Evolutionary conservation across 1,284 basidiomycete species (phyloP), one percentile per base, ranked within the genome.

Genomic region (Boletus coffeatus): DNA sequence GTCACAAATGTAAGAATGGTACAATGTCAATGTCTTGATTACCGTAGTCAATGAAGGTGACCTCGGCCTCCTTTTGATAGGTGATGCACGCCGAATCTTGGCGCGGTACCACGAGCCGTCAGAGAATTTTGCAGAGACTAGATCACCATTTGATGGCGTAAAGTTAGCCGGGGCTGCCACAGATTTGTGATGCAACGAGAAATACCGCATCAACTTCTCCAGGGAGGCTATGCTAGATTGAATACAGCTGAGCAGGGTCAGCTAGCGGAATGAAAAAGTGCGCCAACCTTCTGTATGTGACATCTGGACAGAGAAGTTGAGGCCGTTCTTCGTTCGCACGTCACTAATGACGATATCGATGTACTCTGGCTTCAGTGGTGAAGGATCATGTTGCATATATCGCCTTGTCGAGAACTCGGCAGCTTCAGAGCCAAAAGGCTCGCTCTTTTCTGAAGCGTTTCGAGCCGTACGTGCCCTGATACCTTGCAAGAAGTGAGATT

Each of bases 31-130:
- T 91, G 71, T 94, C 92, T 77, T 94, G 92, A 74, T 96, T 95
- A 59, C 94, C 94, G 69, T 93, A 93, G 75, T 92, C 91, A 66
- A 93, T 92, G 75, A 92, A 93, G 7, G 87, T 90, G 46, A 95
- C 88, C 72, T 94, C 92, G 3, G 90, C 92, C 75, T 93, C 90
- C 74, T 94, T 79, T 94, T 96, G 58, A 93, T 71, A 4, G 88
- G 85, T 41, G 91, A 95, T 29, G 86, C 80, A 43, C 90, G 85
- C 64, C 89, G 89, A 66, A 97, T 88, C 77, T 88, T 91, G 52
- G 95, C 95, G 62, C 95, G 90, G 76, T 97, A 98, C 95, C 95
- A 98, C 64, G 89, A 83, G 29, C 92, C 90, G 75, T 97, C 94
- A 21, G 89, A 91, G 76, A 92, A 93, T 73, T 91, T 92, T 9